Evolutionary conservation across 2,329 filamentous ascomycete genomes (phyloP), one percentile per base, ranked within the genome.

Genomic region (Clonostachys rosea): DNA sequence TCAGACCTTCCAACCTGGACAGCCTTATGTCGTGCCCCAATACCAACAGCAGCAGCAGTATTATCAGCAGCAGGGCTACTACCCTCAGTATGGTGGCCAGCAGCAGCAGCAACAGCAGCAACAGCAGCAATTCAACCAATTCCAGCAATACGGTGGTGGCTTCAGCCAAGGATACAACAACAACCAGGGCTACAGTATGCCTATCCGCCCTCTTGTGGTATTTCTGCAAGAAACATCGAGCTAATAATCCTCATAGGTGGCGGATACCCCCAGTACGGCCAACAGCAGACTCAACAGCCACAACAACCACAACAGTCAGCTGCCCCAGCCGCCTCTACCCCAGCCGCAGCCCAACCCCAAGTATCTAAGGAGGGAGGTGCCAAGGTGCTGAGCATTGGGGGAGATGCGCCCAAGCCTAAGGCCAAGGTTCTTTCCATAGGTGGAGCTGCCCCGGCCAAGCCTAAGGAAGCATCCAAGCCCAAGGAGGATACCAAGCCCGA

Each of bases 341-440:
- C 79, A 42, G 65, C 77, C 50, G 64, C 74, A 35, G 64, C 76
- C 46, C 62, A 36, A 18, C 17, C 71, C 42, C 62, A 70, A 41
- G 65, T 67, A 49, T 73, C 68, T 58, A 82, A 77, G 64, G 75
- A 76, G 50, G 77, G 76, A 34, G 76, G 76, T 40, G 66, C 80
- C 43, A 88, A 86, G 64, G 83, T 86, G 16, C 66, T 86, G 54
- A 85, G 87, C 42, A 85, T 95, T 47, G 86, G 87, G 41, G 76
- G 71, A 16, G 86, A 87, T 41, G 76, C 71, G 16, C 68, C 70
- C 46, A 79, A 83, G 62, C 68, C 73, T 50, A 74, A 75, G 63
- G 57, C 68, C 16, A 75, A 78, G 60, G 69, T 73, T 18, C 62
- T 74, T 35, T 70, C 70, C 11, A 71, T 74, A 46, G 65, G 69